Percentiles rank a stretch among this genome's conserved stretches.
Conservation (phyloP, 2,329 filamentous ascomycete species). For the Didymella segeticola region DNA sequence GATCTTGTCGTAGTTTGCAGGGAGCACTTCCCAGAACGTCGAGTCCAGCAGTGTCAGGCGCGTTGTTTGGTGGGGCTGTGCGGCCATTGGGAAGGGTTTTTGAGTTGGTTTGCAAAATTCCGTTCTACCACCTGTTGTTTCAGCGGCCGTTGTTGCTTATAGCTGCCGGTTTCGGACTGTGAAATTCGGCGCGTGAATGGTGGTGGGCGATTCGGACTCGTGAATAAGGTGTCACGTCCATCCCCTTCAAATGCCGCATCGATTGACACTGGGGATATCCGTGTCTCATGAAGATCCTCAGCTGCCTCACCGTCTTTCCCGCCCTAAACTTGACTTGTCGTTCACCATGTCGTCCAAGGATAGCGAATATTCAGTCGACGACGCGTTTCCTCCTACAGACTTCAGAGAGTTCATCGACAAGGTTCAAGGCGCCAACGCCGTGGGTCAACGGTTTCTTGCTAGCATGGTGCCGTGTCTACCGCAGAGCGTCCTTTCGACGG, state of each 20-base stretch:
- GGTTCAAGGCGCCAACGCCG: background rate
- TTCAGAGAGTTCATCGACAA: conserved; percentile 4
- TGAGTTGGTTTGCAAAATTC: background rate
- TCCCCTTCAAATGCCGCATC: background rate
- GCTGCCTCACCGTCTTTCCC: background rate
- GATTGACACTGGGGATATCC: no score
- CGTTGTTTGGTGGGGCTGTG: background rate
- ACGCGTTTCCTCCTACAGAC: background rate
- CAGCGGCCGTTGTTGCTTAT: background rate
- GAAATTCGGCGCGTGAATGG: background rate
- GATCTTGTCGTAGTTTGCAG: conserved; percentile 7
- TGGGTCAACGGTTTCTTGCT: background rate
- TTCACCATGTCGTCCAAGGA: background rate
- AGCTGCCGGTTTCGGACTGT: background rate
- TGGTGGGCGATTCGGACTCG: background rate
- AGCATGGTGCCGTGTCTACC: background rate
- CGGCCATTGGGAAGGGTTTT: background rate
- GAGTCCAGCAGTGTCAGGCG: conserved; percentile 2
- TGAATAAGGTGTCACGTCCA: background rate
- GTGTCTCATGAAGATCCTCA: background rate
- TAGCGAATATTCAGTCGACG: background rate
- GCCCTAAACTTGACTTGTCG: background rate
- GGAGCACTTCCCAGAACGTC: conserved; percentile 10
- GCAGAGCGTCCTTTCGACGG: accelerated
- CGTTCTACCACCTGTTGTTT: background rate